These are phyloP conservation scores for Dipteronia dyeriana DNA, from an alignment of 345 rosid genomes.

Conservation along the genomic window DNA sequence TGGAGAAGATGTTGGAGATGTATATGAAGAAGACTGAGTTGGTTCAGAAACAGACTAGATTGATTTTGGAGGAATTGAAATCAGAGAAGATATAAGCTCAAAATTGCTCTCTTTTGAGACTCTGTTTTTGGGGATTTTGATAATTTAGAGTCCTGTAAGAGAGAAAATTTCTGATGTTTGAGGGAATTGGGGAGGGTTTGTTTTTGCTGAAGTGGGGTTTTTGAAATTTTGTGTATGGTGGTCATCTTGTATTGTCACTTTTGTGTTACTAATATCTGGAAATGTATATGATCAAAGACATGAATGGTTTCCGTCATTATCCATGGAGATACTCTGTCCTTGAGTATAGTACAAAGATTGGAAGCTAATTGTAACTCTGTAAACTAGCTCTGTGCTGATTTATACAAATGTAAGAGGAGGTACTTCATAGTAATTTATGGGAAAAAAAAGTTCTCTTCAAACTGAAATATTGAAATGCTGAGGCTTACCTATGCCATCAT, in stretches of 20 bases:
- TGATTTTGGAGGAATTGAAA: slow-evolving; percentile 17
- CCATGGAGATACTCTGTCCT: too few relatives aligned
- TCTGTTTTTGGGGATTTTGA: neutral
- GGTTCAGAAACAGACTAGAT: slow-evolving; percentile 22
- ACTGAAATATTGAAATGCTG: neutral
- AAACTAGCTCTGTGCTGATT: neutral
- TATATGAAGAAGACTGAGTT: slow-evolving; percentile 26
- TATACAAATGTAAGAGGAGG: neutral
- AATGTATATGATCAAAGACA: neutral
- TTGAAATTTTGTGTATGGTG: neutral
- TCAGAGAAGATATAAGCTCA: neutral
- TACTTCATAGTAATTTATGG: too few relatives aligned
- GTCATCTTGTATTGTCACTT: neutral
- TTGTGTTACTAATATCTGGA: neutral
- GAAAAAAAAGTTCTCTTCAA: neutral
- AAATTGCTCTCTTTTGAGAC: too few relatives aligned
- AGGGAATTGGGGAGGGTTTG: too few relatives aligned
- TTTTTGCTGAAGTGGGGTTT: neutral
- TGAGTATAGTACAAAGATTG: too few relatives aligned
- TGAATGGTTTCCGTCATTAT: neutral
- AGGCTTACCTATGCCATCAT: neutral
- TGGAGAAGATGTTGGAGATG: slow-evolving; percentile 24
- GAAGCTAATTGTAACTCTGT: neutral
- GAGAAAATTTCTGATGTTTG: neutral
- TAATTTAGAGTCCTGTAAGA: neutral